Conservation (phyloP, 257 asterid genomes). For the Salvia splendens region DNA sequence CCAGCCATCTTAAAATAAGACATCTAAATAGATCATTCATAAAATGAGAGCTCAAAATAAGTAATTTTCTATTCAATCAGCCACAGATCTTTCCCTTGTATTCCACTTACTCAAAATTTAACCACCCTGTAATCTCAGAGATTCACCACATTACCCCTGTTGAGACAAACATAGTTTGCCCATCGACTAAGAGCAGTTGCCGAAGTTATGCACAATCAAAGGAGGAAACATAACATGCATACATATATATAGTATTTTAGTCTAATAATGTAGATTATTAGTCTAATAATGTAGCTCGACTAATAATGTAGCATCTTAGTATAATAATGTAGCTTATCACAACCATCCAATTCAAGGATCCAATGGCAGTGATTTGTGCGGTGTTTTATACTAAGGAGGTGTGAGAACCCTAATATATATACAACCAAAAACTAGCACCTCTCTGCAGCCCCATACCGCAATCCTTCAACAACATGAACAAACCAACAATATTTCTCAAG, state of each 20-base stretch:
- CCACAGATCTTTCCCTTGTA: not conserved
- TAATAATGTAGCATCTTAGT: no score
- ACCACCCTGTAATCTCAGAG: not conserved
- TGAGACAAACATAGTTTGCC: not conserved
- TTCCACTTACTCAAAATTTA: not conserved
- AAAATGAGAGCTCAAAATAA: slow-evolving; percentile 5
- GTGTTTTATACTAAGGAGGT: no score
- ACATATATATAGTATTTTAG: not conserved
- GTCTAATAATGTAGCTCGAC: no score
- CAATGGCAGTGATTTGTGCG: no score
- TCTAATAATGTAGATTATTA: no score
- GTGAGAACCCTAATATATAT: not conserved
- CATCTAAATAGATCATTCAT: not conserved
- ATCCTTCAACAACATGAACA: not conserved
- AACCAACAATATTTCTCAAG: not conserved
- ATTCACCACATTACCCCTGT: not conserved
- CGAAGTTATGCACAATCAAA: not conserved
- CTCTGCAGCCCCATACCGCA: slow-evolving; percentile 5
- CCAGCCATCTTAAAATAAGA: not conserved
- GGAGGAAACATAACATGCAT: not conserved
- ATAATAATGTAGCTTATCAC: no score
- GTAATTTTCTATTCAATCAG: not conserved
- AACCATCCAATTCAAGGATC: no score
- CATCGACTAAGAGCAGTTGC: not conserved
- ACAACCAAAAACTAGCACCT: not conserved